A percentile compares a stretch with the other conserved stretches of the same genome.
These are phyloP conservation scores for Phytophthora hibernalis DNA, from an alignment of 352 stramenopile species.

Conservation along the genomic window DNA sequence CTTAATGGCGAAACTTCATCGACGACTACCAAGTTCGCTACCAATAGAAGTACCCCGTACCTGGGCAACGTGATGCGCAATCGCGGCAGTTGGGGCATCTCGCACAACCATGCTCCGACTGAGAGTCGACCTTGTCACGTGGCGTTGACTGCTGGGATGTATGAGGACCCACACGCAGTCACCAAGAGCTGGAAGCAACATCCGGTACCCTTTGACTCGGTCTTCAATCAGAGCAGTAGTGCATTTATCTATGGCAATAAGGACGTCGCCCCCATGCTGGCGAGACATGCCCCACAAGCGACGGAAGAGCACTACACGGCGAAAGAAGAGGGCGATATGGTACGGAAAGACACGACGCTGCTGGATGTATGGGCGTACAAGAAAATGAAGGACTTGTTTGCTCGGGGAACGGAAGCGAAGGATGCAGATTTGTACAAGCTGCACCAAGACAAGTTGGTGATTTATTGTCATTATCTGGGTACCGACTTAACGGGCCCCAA, in stretches of 20 bases:
- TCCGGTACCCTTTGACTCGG: constrained; percentile 84
- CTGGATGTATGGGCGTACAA: constrained; percentile 80
- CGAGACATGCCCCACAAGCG: constrained; percentile 67
- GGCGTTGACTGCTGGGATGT: constrained; percentile 86
- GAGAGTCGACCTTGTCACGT: constrained; percentile 85
- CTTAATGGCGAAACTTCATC: constrained; percentile 14
- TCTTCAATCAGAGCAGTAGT: constrained; percentile 82
- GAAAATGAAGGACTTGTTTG: constrained; percentile 60
- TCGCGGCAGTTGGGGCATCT: constrained; percentile 81
- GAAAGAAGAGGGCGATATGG: constrained; percentile 77
- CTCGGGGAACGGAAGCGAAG: constrained; percentile 28
- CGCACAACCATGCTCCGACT: constrained; percentile 85
- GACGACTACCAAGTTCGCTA: not conserved
- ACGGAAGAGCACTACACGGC: constrained; percentile 72
- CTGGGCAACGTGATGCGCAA: constrained; percentile 68
- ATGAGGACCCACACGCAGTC: constrained; percentile 86
- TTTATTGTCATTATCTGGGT: constrained; percentile 85
- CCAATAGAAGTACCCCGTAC: constrained; percentile 59
- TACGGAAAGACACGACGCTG: constrained; percentile 61
- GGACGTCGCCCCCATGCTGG: constrained; percentile 86
- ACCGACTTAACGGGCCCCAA: constrained; percentile 86
- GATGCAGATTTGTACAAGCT: constrained; percentile 51
- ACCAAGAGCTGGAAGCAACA: constrained; percentile 85
- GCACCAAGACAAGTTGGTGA: constrained; percentile 58
- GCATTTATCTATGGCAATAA: constrained; percentile 82